These are phyloP conservation scores for Yarrowia porcina DNA, from an alignment of 805 yeast genomes.

Conservation along the genomic window DNA sequence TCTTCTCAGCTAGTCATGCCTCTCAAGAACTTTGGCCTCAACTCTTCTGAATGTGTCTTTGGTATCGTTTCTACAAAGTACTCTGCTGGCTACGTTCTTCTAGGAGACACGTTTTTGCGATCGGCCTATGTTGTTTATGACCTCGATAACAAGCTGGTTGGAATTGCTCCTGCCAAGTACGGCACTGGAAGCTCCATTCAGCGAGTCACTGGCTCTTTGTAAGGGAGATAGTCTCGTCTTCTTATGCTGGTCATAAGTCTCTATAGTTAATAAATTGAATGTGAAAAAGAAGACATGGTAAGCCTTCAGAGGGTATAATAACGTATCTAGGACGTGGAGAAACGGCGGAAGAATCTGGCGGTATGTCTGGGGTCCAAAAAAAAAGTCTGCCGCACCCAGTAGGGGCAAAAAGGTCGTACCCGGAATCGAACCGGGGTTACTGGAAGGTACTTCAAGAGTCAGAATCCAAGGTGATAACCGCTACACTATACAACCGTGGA, in stretches of 20 bases:
- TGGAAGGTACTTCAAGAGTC: conserved; percentile 15
- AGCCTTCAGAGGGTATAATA: no score
- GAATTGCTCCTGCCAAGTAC: conserved; percentile 49
- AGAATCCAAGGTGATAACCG: conserved; percentile 24
- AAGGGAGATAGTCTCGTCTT: neutral
- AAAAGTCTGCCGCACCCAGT: neutral
- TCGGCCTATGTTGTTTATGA: conserved; percentile 65
- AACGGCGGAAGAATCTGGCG: no score
- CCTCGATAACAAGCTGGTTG: conserved; percentile 52
- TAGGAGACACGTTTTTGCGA: conserved; percentile 61
- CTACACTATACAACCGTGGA: conserved; percentile 19
- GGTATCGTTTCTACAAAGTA: conserved; percentile 36
- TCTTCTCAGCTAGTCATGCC: conserved; percentile 59
- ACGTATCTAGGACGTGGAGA: no score
- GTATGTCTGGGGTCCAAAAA: neutral
- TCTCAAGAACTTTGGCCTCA: conserved; percentile 27
- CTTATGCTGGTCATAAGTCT: neutral
- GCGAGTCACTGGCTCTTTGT: conserved; percentile 1
- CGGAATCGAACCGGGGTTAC: conserved; percentile 25
- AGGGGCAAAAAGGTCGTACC: conserved; percentile 18
- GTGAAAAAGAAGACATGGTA: neutral
- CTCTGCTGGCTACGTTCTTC: conserved; percentile 36
- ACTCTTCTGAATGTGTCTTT: conserved; percentile 30
- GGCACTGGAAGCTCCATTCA: conserved; percentile 16
- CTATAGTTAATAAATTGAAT: neutral